Conservation (phyloP, 2,329 filamentous ascomycete genomes). For the Dothideomycetidae sp. region DNA sequence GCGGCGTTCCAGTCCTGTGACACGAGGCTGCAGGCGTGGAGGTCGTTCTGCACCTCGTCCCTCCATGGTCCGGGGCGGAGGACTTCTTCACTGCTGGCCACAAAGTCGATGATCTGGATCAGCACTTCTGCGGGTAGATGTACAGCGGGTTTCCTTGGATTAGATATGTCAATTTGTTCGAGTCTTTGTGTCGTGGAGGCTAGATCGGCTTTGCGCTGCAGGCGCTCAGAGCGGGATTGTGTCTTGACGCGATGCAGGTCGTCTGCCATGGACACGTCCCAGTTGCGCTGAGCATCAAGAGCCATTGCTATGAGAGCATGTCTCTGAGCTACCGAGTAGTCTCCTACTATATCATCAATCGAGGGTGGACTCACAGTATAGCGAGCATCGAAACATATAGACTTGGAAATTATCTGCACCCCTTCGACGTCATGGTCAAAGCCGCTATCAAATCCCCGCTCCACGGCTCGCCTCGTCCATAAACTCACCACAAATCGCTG, state of each 20-base stretch:
- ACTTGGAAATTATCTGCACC: too few relatives aligned
- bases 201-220: too few relatives aligned
- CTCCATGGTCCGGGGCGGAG: too few relatives aligned
- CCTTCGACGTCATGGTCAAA: too few relatives aligned
- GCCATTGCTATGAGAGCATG: too few relatives aligned
- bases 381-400: too few relatives aligned
- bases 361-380: too few relatives aligned
- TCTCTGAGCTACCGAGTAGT: too few relatives aligned
- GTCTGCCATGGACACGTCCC: slow-evolving; percentile 23
- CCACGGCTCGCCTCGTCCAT: too few relatives aligned
- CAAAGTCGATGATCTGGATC: slow-evolving; percentile 29
- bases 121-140: slow-evolving; percentile 42
- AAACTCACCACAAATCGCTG: too few relatives aligned
- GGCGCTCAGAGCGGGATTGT: background rate
- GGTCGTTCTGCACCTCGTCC: slow-evolving; percentile 20
- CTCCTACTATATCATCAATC: too few relatives aligned
- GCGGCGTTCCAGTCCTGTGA: slow-evolving; percentile 44
- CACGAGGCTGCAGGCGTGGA: slow-evolving; percentile 39
- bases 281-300: slow-evolving; percentile 23
- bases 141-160: background rate
- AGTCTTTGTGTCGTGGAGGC: background rate
- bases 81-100: slow-evolving; percentile 14
- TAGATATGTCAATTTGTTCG: background rate
- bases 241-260: slow-evolving; percentile 14
- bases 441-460: too few relatives aligned